Conservation (phyloP, 805 yeast species). For the Yamadazyma ubonensis region DNA sequence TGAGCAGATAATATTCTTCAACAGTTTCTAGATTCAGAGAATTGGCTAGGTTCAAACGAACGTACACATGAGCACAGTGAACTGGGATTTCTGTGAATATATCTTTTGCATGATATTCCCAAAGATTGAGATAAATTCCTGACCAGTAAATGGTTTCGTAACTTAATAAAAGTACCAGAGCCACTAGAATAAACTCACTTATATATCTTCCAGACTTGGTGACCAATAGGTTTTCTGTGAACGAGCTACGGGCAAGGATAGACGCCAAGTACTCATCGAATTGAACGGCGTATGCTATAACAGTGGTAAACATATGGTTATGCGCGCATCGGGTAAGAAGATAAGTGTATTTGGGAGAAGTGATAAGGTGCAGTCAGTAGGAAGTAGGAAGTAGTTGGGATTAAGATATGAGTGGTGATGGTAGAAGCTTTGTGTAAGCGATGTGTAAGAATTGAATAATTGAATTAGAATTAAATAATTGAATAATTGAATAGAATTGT, state of each 20-base stretch:
- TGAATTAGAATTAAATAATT: too few species aligned
- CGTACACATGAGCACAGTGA: slow-evolving; percentile 74
- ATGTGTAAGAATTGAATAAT: too few species aligned
- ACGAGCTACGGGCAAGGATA: slow-evolving; percentile 6
- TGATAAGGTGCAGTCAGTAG: too few species aligned
- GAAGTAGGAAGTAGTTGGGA: too few species aligned
- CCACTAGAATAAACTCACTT: slow-evolving; percentile 26
- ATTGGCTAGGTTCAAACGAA: slow-evolving; percentile 45
- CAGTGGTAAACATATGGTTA: too few species aligned
- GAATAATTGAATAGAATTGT: too few species aligned
- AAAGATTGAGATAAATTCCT: slow-evolving; percentile 41
- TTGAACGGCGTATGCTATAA: slow-evolving; percentile 2
- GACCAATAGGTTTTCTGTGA: slow-evolving; percentile 24
- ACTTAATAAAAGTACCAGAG: slow-evolving; percentile 25
- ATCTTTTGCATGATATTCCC: slow-evolving; percentile 57
- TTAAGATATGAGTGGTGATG: too few species aligned
- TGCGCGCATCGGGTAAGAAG: too few species aligned
- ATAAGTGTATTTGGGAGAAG: too few species aligned
- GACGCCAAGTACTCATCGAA: slow-evolving; percentile 9
- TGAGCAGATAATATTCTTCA: slow-evolving; percentile 28
- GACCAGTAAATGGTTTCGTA: slow-evolving; percentile 44
- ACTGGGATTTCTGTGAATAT: slow-evolving; percentile 71
- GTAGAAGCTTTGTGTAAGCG: too few species aligned
- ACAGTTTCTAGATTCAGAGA: slow-evolving; percentile 18
- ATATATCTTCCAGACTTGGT: slow-evolving; percentile 28